Conservation (phyloP, 75 land plant genomes). For the Cupressus sempervirens region DNA sequence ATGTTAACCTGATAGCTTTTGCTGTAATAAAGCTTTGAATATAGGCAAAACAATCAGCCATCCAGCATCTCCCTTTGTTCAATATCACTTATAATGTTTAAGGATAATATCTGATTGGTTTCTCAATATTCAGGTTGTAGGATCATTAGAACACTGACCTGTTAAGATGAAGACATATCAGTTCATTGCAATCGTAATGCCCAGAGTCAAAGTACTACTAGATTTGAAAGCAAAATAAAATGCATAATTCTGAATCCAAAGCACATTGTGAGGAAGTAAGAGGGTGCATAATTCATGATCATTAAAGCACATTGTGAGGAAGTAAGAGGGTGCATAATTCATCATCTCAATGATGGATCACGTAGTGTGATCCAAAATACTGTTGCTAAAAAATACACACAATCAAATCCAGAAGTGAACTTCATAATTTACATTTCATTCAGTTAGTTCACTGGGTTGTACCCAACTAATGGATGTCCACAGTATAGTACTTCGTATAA, state of each 20-base stretch:
- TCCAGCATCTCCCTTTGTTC: slow-evolving; percentile 3
- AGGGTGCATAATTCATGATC: background rate
- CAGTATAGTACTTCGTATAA: background rate
- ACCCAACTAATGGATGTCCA: background rate
- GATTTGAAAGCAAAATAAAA: background rate
- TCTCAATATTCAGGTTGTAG: slow-evolving; percentile 2
- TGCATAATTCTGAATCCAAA: background rate
- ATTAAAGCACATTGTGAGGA: background rate
- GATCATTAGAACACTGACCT: background rate
- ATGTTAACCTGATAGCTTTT: background rate
- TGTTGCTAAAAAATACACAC: too few relatives aligned
- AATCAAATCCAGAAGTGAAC: too few relatives aligned
- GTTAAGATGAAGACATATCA: background rate
- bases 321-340: background rate
- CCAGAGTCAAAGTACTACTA: background rate
- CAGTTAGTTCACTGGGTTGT: background rate
- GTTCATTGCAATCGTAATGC: background rate
- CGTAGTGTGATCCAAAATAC: too few relatives aligned
- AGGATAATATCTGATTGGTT: background rate
- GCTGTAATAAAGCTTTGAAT: slow-evolving; percentile 7
- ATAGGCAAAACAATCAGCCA: slow-evolving; percentile 9
- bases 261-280: background rate
- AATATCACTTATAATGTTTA: slow-evolving; percentile 1
- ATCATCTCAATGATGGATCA: too few relatives aligned
- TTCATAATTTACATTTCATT: background rate